phyloP scores from a whole-genome alignment of 148 eudicot genomes.

The Euryodendron excelsum region DNA sequence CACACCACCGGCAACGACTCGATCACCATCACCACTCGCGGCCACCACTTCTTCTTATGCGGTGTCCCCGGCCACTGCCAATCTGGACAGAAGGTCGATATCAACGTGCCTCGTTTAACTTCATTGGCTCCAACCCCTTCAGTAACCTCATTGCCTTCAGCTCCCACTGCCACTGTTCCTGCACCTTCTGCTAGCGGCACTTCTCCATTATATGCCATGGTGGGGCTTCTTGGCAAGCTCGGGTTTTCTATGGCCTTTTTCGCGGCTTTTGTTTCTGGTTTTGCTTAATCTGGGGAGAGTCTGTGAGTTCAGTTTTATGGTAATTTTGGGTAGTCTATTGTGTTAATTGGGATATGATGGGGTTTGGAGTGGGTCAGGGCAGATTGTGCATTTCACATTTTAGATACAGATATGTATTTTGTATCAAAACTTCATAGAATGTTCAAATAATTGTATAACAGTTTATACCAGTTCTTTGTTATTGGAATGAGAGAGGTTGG shows the following conservation, averaged over 20 bases:
- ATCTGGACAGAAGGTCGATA: constrained; percentile 26
- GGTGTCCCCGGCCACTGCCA: constrained; percentile 30
- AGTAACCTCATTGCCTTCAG: background rate
- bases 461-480: background rate
- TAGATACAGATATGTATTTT: background rate
- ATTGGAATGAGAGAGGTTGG: background rate
- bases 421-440: background rate
- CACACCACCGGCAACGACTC: constrained; percentile 81
- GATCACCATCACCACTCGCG: constrained; percentile 49
- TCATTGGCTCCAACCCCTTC: constrained; percentile 19
- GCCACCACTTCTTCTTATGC: constrained; percentile 59
- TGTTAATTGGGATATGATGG: too few relatives aligned
- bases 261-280: constrained; percentile 7
- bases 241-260: background rate
- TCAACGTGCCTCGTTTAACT: constrained; percentile 17
- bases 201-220: background rate
- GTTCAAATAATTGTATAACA: background rate
- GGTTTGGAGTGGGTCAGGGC: too few relatives aligned
- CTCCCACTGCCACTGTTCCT: background rate
- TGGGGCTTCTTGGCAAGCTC: background rate
- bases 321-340: background rate
- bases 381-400: background rate
- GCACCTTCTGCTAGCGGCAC: constrained; percentile 2
- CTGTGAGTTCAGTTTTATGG: background rate
- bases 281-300: constrained; percentile 2